Evolutionary conservation across 2,329 filamentous ascomycete species (phyloP).

Genomic region (Hymenoscyphus occultus): DNA sequence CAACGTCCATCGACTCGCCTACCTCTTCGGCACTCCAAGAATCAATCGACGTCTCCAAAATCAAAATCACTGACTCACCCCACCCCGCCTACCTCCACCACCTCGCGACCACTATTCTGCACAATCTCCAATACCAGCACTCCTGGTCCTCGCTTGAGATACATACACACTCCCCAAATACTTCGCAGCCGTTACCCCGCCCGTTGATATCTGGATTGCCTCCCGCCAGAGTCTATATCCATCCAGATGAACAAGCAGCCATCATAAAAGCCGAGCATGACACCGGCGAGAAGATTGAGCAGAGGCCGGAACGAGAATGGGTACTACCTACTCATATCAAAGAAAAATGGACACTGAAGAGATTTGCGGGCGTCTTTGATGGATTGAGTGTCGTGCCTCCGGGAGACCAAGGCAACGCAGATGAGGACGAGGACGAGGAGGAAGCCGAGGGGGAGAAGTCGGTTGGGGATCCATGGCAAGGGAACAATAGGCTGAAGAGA

Average conservation of each 20-base stretch:
- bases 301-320: constrained; percentile 66
- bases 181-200: constrained; percentile 47
- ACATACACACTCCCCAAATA: constrained; percentile 46
- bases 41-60: constrained; percentile 28
- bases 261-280: constrained; percentile 60
- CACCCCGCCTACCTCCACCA: constrained; percentile 40
- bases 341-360: constrained; percentile 68
- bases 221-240: constrained; percentile 69
- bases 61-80: constrained; percentile 23
- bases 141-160: constrained; percentile 64
- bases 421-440: constrained; percentile 23
- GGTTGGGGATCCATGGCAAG: constrained; percentile 44
- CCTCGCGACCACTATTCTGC: constrained; percentile 59
- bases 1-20: constrained; percentile 17
- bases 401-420: constrained; percentile 25
- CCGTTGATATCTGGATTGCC: constrained; percentile 71
- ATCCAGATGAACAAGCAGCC: constrained; percentile 79
- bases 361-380: constrained; percentile 70
- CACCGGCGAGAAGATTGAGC: constrained; percentile 44
- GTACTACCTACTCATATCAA: constrained; percentile 69
- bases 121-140: constrained; percentile 74
- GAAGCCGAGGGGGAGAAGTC: constrained; percentile 29
- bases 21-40: constrained; percentile 26
- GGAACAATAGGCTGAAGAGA: constrained; percentile 57
- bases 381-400: constrained; percentile 48